Evolutionary conservation across 805 yeast species (phyloP).

Genomic region (Hagleromyces aurorensis): DNA sequence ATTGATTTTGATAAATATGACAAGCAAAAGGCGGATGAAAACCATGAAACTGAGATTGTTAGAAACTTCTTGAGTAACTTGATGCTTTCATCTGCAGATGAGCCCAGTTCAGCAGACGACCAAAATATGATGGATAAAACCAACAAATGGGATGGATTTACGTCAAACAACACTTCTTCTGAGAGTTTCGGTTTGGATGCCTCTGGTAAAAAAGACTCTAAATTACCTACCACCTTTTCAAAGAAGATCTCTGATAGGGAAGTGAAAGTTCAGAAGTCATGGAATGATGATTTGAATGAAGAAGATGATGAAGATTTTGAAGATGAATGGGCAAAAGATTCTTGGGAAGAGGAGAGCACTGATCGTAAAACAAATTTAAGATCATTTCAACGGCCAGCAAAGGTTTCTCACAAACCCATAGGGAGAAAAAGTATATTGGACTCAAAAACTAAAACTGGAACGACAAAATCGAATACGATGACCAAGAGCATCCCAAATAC

Average conservation of each 20-base stretch:
- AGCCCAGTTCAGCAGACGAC: conserved; percentile 3
- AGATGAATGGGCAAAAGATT: conserved; percentile 8
- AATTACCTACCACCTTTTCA: not conserved
- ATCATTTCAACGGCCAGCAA: conserved; percentile 3
- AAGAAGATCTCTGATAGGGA: conserved; percentile 4
- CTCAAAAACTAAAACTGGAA: conserved; percentile 1
- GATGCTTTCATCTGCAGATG: conserved; percentile 7
- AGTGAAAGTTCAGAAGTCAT: conserved; percentile 14
- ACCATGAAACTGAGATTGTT: conserved; percentile 11
- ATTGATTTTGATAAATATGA: conserved; percentile 19
- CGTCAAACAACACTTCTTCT: not conserved
- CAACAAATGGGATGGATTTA: not conserved
- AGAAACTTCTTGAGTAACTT: conserved; percentile 19
- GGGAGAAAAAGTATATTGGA: conserved; percentile 3
- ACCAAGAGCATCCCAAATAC: too few species aligned
- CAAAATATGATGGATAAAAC: conserved; percentile 1
- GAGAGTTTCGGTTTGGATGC: too few species aligned
- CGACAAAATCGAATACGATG: conserved; percentile 3
- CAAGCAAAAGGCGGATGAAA: conserved; percentile 7
- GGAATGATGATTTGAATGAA: conserved; percentile 17
- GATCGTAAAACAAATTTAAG: too few species aligned
- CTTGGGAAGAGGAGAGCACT: conserved; percentile 12
- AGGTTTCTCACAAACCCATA: conserved; percentile 1
- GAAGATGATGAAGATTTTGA: conserved; percentile 5
- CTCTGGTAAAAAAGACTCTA: conserved; percentile 1